phyloP scores from a whole-genome alignment of 148 eudicot species.

The Chenopodium album region DNA sequence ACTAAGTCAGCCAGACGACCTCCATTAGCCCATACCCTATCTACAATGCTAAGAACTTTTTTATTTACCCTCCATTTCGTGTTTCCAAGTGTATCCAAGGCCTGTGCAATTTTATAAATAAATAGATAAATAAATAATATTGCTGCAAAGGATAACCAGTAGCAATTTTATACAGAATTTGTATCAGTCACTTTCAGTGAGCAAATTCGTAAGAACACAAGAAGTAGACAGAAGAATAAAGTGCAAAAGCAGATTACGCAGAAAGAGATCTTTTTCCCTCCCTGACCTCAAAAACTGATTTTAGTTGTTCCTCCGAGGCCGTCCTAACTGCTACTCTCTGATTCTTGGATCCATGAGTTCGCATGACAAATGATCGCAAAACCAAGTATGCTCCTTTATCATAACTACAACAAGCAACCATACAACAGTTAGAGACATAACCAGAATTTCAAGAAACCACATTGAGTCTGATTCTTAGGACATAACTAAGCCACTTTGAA shows the following conservation, averaged over 20 bases:
- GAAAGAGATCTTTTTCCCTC: slow-evolving; percentile 13
- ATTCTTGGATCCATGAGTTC: slow-evolving; percentile 79
- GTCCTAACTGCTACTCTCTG: slow-evolving; percentile 73
- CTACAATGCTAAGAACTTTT: slow-evolving; percentile 67
- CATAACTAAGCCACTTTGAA: background rate
- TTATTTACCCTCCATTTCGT: slow-evolving; percentile 93
- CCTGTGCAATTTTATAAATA: slow-evolving; percentile 39
- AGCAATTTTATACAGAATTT: background rate
- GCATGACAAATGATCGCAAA: slow-evolving; percentile 86
- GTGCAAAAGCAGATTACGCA: slow-evolving; percentile 6
- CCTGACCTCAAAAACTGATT: slow-evolving; percentile 75
- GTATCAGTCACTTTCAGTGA: background rate
- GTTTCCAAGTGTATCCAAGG: slow-evolving; percentile 87
- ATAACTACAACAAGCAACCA: slow-evolving; percentile 44
- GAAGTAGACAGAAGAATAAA: background rate
- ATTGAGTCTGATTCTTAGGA: background rate
- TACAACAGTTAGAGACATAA: background rate
- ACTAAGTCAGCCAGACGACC: slow-evolving; percentile 81
- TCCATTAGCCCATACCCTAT: slow-evolving; percentile 84
- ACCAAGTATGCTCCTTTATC: slow-evolving; percentile 87
- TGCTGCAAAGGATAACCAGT: slow-evolving; percentile 2
- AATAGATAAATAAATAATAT: background rate
- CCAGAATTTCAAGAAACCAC: background rate
- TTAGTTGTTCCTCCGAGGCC: slow-evolving; percentile 53
- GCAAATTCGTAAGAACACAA: background rate